Percentiles rank a stretch among this genome's conserved stretches.
These are phyloP conservation scores for Onygena corvina DNA, from an alignment of 2,329 filamentous ascomycete species.

Conservation along the genomic window DNA sequence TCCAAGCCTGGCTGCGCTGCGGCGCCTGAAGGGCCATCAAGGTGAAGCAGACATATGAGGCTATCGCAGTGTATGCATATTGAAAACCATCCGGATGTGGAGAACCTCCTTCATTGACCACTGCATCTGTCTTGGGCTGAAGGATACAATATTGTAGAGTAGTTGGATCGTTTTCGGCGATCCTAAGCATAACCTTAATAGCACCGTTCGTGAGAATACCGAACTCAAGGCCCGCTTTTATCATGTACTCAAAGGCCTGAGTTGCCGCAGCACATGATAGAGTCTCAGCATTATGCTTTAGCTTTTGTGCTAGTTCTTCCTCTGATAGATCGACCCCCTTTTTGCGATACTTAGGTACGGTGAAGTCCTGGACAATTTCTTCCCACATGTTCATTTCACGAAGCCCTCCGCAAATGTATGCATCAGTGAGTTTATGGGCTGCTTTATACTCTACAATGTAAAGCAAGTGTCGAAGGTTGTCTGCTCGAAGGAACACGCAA, in stretches of 20 bases:
- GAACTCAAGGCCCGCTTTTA: constrained; percentile 6
- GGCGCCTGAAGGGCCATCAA: neutral
- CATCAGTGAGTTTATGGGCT: neutral
- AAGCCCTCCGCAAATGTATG: neutral
- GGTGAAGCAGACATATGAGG: neutral
- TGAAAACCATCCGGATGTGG: constrained; percentile 2
- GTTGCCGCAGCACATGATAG: neutral
- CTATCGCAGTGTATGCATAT: constrained; percentile 2
- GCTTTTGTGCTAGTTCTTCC: neutral
- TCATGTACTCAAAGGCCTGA: constrained; percentile 10
- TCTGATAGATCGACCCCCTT: no score
- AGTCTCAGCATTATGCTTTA: neutral
- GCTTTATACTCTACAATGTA: constrained; percentile 8
- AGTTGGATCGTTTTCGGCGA: neutral
- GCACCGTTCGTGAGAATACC: constrained; percentile 5
- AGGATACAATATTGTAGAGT: constrained; percentile 4
- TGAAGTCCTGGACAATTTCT: neutral
- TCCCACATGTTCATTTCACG: neutral
- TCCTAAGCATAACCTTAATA: neutral
- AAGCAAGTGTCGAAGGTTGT: neutral
- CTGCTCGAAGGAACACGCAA: neutral
- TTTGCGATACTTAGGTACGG: neutral
- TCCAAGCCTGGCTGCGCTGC: neutral
- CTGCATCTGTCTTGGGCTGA: neutral
- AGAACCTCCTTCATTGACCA: no score